A percentile compares a stretch with the other conserved stretches of the same genome.
Conservation (phyloP, 352 stramenopile species). For the Globisporangium orthogonon region DNA sequence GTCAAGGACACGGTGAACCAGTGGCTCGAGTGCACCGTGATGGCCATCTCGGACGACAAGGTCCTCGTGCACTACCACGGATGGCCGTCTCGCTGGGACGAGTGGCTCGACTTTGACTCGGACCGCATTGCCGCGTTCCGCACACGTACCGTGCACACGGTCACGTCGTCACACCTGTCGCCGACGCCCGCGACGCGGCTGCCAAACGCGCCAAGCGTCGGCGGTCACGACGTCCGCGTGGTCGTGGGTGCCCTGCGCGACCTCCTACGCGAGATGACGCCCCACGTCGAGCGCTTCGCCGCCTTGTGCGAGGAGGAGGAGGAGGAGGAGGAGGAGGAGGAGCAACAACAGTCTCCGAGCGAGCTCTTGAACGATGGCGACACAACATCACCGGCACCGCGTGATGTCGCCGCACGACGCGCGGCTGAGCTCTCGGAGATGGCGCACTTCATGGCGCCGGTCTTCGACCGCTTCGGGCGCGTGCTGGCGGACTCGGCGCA, state of each 20-base stretch:
- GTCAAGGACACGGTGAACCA: slow-evolving; percentile 97
- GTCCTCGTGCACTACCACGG: slow-evolving; percentile 96
- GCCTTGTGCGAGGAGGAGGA: slow-evolving; percentile 42
- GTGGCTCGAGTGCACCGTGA: slow-evolving; percentile 96
- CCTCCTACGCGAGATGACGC: slow-evolving; percentile 65
- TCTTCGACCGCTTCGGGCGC: slow-evolving; percentile 80
- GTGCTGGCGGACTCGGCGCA: slow-evolving; percentile 62
- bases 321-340: neutral
- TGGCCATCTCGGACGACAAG: slow-evolving; percentile 84
- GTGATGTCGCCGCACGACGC: neutral
- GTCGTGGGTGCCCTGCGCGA: slow-evolving; percentile 56
- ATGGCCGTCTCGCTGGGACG: slow-evolving; percentile 96
- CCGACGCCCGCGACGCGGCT: slow-evolving; percentile 47
- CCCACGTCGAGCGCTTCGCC: slow-evolving; percentile 58
- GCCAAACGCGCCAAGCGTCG: slow-evolving; percentile 41
- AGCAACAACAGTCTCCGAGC: neutral
- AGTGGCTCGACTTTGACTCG: slow-evolving; percentile 95
- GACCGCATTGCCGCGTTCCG: slow-evolving; percentile 93
- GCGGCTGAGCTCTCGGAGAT: slow-evolving; percentile 47
- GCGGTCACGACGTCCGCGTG: slow-evolving; percentile 30
- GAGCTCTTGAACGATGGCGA: neutral
- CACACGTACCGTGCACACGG: slow-evolving; percentile 79
- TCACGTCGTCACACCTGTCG: slow-evolving; percentile 44
- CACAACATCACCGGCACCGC: neutral
- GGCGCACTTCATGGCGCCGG: slow-evolving; percentile 56